phyloP scores from a whole-genome alignment of 2,329 filamentous ascomycete species.

The Ophiostoma sp. region DNA sequence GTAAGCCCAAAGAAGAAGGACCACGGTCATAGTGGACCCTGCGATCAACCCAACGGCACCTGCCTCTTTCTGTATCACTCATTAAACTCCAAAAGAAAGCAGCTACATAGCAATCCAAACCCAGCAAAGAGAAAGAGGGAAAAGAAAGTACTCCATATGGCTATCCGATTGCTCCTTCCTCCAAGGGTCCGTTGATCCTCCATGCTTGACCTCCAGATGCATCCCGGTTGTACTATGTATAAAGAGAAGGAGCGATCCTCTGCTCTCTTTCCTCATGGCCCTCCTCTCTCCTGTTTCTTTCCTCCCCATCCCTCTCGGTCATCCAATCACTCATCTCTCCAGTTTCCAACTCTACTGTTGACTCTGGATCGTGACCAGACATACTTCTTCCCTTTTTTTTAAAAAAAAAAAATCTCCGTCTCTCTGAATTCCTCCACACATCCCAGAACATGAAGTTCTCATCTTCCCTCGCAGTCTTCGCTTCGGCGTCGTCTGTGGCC shows the following conservation, averaged over 20 bases:
- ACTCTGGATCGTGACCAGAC: neutral
- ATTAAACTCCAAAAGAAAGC: neutral
- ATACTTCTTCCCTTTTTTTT: neutral
- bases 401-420: too few relatives aligned
- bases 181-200: conserved; percentile 6
- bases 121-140: too few relatives aligned
- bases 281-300: neutral
- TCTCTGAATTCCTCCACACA: too few relatives aligned
- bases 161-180: neutral
- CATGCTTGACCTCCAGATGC: neutral
- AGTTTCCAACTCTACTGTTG: neutral
- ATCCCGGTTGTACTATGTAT: conserved; percentile 11
- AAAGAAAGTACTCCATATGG: neutral
- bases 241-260: neutral
- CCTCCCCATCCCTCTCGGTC: neutral
- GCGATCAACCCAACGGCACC: conserved; percentile 18
- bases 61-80: conserved; percentile 20
- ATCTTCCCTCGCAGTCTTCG: conserved; percentile 16
- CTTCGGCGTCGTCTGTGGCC: conserved; percentile 14
- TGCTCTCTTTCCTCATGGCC: conserved; percentile 10
- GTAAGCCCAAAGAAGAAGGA: conserved; percentile 4
- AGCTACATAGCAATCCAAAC: neutral
- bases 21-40: conserved; percentile 5
- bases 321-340: neutral
- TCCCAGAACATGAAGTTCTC: conserved; percentile 17